Evolutionary conservation across 2,329 filamentous ascomycete genomes (phyloP).

Genomic region (Calonectria ilicicola): DNA sequence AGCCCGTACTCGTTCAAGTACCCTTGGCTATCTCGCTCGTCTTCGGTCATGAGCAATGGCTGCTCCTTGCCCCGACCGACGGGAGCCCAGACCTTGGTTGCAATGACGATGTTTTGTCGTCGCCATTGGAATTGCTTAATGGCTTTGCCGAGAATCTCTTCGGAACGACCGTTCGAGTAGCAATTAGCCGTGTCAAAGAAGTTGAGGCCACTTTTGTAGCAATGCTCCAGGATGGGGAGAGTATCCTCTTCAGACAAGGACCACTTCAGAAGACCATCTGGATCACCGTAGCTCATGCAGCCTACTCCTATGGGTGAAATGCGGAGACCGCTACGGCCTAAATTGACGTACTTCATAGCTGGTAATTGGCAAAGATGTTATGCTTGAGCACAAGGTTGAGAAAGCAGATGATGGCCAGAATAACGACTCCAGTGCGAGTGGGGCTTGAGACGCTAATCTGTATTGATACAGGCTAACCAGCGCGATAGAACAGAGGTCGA

Average conservation of each 20-base stretch:
- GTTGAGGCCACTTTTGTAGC: neutral
- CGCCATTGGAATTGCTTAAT: neutral
- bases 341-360: neutral
- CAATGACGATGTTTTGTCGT: neutral
- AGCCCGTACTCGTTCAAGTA: neutral
- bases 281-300: neutral
- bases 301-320: neutral
- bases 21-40: neutral
- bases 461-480: neutral
- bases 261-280: neutral
- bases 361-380: neutral
- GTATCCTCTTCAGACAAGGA: neutral
- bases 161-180: neutral
- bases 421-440: neutral
- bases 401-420: neutral
- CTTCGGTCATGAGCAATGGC: neutral
- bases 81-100: neutral
- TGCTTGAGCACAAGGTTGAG: neutral
- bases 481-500: neutral
- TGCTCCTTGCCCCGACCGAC: neutral
- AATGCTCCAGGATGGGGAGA: neutral
- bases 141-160: neutral
- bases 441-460: neutral
- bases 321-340: neutral
- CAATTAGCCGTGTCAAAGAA: slow-evolving; percentile 3